Base-by-base conservation (phyloP, 306 rosid genomes). In the Dryas octopetala region DNA sequence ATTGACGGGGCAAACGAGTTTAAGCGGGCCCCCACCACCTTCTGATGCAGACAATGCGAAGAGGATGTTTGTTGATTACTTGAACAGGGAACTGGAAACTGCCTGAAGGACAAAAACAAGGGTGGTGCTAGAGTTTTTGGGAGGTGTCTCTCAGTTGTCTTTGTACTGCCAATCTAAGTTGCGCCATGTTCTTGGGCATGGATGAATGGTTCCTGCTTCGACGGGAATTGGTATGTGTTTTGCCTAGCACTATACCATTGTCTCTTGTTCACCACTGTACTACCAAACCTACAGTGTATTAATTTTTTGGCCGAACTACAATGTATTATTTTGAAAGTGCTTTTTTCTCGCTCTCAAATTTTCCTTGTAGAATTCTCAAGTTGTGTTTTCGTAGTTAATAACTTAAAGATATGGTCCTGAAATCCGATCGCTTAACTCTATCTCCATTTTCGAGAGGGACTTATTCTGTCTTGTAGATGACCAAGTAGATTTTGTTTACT, bases 41-140 rank as follows among this genome's bases (percentile, higher is more conserved):
- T 88, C 93, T 63, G 97, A 95, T 83, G 88, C 96, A 10, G 89
- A 85, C 7, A 89, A 89, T 32, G 99, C 99, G 5, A 95, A 95
- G 86, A 86, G 96, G 83, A 95, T 92, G 97, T 95, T 95, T 45
- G 87, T 95, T 71, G 99, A 95, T 76, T 95, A 95, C 88, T 82
- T 95, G 85, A 92, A 95, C 84, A 90, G 97, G 82, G 99, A 95
- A 76, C 84, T 95, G 57, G 96, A 87, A 78, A 87, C 85, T 26
- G 66, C 83, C 49, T 94, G 92, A 90, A 74, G 76, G 69, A 77
- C 41, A 51, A 47, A 68, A 59, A 38, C 10, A 54, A 66, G 55
- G 23, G 4, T 19, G 53, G 16, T 73, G 6, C 49, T 15, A 58
- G 1, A 53, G 65, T 23, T 50, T 72, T 19, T 12, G 4, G 62